Conservation (phyloP, 257 asterid genomes). For the Nicotiana attenuata region DNA sequence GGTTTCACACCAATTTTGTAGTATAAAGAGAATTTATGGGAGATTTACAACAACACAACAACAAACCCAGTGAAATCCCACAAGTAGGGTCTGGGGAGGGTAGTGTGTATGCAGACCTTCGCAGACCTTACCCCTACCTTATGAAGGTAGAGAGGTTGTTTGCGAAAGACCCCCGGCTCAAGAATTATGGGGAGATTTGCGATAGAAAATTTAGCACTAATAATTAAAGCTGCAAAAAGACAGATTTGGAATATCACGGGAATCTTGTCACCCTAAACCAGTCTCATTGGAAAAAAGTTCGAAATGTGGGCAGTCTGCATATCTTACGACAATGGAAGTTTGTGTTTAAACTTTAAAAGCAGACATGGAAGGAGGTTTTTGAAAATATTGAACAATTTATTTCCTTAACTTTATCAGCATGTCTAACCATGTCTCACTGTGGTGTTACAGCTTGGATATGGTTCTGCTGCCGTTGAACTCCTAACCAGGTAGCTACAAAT, state of each 20-base stretch:
- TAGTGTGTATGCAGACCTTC: too few species aligned
- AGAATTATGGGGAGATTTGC: background rate
- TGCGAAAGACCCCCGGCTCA: too few species aligned
- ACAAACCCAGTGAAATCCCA: too few species aligned
- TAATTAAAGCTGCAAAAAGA: background rate
- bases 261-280: background rate
- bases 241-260: background rate
- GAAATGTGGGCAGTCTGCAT: background rate
- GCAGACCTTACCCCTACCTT: too few species aligned
- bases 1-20: background rate
- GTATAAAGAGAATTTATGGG: background rate
- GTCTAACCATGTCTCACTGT: slow-evolving; percentile 12
- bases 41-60: background rate
- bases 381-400: background rate
- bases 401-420: background rate
- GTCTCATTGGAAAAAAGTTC: background rate
- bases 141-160: too few species aligned
- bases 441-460: slow-evolving; percentile 76
- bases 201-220: background rate
- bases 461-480: slow-evolving; percentile 81
- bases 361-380: background rate
- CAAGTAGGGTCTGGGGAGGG: too few species aligned
- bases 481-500: slow-evolving; percentile 51
- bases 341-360: background rate
- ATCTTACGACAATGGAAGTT: background rate